Base-by-base conservation (phyloP, 108 stramenopile genomes). In the Skeletonema menzelii region DNA sequence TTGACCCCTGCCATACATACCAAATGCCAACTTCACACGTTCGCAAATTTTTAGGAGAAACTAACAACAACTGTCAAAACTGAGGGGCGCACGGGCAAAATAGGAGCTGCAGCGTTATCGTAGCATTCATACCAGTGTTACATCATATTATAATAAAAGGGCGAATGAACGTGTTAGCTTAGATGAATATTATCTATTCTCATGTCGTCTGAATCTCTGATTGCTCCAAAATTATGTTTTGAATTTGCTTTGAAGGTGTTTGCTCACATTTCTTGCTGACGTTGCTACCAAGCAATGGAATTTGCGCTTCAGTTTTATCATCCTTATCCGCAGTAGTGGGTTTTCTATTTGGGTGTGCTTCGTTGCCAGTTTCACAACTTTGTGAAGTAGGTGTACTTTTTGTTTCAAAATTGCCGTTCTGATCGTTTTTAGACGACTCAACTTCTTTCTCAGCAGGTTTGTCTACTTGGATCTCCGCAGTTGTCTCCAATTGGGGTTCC, bases 191-290 rank as follows among this genome's bases (percentile, higher is more conserved):
- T n/a, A 49, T 53, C 15, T 10, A 53, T 22, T 53, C n/a, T n/a
- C 49, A 53, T 53, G 49, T 53, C 49, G 49, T 53, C 49, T 53
- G 49, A 53, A 53, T 53, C 49, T 53, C 49, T 10, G 49, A 53
- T 53, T 53, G 49, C 19, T 53, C 24, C 14, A 15, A 42, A 22
- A 53, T 53, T 22, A 53, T 53, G 22, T 53, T n/a, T 53, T 53
- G 20, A 53, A 53, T 53, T 53, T 53, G 19, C n/a, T 53, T 20
- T 53, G 19, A 22, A 20, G 49, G 22, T 8, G 49, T 20, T 24
- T 53, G 49, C 49, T 53, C 49, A 7, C 49, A 53, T 53, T 53
- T 53, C 24, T 53, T 53, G 49, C n/a, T 53, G n/a, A 20, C 49
- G 10, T 53, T 53, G 49, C 22, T 53, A 10, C 22, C 22, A 10